phyloP scores from a whole-genome alignment of 2,329 filamentous ascomycete genomes.

The Aspergillus pseudonomiae region DNA sequence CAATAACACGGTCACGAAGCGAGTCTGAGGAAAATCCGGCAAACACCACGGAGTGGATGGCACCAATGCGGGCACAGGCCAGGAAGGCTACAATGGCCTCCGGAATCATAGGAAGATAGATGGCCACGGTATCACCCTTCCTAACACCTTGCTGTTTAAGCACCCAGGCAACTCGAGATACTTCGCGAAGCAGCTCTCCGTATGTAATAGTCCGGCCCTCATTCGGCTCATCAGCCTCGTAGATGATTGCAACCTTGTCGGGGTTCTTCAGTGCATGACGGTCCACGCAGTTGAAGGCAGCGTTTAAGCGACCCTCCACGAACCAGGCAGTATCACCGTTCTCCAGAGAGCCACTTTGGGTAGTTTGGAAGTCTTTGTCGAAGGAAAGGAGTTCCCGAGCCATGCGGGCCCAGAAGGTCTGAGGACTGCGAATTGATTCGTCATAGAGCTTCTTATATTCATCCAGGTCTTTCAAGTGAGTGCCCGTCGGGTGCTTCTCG shows the following conservation, averaged over 20 bases:
- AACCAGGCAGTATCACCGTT: constrained; percentile 94
- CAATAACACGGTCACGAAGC: constrained; percentile 88
- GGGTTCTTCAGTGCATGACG: constrained; percentile 95
- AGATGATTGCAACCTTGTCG: constrained; percentile 93
- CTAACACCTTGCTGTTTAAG: constrained; percentile 94
- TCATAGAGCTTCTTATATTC: constrained; percentile 68
- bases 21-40: constrained; percentile 97
- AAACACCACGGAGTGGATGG: constrained; percentile 96
- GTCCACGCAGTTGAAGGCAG: constrained; percentile 96
- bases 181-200: constrained; percentile 86
- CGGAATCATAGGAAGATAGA: constrained; percentile 98
- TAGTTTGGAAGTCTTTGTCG: constrained; percentile 89
- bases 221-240: constrained; percentile 89
- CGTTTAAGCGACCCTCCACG: constrained; percentile 88
- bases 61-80: constrained; percentile 88
- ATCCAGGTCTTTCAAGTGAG: constrained; percentile 62
- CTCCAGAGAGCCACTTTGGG: constrained; percentile 72
- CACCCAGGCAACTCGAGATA: constrained; percentile 82
- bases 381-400: constrained; percentile 89
- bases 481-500: constrained; percentile 62
- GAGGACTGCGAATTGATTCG: constrained; percentile 85
- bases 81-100: constrained; percentile 91
- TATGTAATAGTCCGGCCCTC: constrained; percentile 92
- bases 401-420: constrained; percentile 85
- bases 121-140: constrained; percentile 95